Percentiles rank a stretch among this genome's conserved stretches.
These are phyloP conservation scores for Ormosia emarginata DNA, from an alignment of 306 rosid species.

Conservation along the genomic window DNA sequence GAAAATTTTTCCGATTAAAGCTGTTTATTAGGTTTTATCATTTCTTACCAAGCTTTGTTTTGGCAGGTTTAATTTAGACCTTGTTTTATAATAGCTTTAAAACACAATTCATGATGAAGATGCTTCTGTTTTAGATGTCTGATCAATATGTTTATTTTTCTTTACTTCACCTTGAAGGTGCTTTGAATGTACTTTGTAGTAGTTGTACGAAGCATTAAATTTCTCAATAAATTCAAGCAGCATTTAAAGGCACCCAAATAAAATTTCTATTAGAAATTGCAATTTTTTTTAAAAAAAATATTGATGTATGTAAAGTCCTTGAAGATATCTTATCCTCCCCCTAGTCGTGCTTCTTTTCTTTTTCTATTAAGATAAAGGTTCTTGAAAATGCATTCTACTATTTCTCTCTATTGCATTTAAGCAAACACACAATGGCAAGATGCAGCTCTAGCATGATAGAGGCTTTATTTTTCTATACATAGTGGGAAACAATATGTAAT, in stretches of 20 bases:
- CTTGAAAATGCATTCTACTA: not conserved
- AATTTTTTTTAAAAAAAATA: not conserved
- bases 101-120: not conserved
- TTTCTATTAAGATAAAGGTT: not conserved
- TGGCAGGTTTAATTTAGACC: not conserved
- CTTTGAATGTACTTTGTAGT: not conserved
- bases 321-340: not conserved
- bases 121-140: not conserved
- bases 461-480: not conserved
- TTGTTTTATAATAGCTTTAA: not conserved
- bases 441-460: not conserved
- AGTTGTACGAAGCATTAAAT: not conserved
- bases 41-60: not conserved
- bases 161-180: not conserved
- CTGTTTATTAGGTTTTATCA: not conserved
- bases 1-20: not conserved
- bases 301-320: not conserved
- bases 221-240: not conserved
- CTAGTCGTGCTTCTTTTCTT: not conserved
- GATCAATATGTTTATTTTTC: not conserved
- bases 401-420: not conserved
- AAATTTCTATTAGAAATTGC: not conserved
- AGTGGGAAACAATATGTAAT: not conserved
- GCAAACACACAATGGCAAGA: not conserved
- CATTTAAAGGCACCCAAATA: not conserved